Evolutionary conservation across 208 protist species (phyloP).

Genomic region (Endotrypanum monterogeii): DNA sequence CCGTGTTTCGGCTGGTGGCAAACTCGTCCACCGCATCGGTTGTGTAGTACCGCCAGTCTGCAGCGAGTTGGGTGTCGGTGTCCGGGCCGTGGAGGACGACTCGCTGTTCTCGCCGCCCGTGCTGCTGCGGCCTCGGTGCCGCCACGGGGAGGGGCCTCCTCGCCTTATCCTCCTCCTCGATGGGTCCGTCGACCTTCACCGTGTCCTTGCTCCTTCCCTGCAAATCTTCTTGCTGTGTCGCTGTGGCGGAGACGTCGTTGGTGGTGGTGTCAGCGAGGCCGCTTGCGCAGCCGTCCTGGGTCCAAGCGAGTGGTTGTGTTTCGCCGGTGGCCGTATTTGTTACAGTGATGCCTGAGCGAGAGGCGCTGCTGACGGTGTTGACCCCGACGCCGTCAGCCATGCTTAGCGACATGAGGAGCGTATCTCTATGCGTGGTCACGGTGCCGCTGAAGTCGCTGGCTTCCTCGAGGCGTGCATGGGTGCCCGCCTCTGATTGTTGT

Average conservation of each 20-base stretch:
- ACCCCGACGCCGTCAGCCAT: not conserved
- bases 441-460: not conserved
- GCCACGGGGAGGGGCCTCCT: not conserved
- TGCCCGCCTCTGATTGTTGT: not conserved
- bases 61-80: not conserved
- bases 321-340: conserved; percentile 5
- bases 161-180: not conserved
- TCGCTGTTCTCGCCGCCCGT: not conserved
- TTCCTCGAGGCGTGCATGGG: not conserved
- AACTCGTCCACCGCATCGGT: conserved; percentile 43
- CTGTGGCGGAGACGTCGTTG: not conserved
- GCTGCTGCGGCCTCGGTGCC: not conserved
- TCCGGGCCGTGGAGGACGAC: not conserved
- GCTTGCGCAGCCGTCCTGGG: not conserved
- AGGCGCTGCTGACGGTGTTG: not conserved
- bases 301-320: not conserved
- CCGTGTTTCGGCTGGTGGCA: not conserved
- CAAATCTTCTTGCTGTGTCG: not conserved
- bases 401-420: not conserved
- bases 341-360: conserved; percentile 1
- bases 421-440: not conserved
- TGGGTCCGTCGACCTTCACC: not conserved
- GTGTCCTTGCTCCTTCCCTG: not conserved
- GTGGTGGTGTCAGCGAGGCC: not conserved
- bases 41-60: conserved; percentile 33